Evolutionary conservation across 2,329 filamentous ascomycete genomes (phyloP).

Genomic region (Fusarium xyrophilum): DNA sequence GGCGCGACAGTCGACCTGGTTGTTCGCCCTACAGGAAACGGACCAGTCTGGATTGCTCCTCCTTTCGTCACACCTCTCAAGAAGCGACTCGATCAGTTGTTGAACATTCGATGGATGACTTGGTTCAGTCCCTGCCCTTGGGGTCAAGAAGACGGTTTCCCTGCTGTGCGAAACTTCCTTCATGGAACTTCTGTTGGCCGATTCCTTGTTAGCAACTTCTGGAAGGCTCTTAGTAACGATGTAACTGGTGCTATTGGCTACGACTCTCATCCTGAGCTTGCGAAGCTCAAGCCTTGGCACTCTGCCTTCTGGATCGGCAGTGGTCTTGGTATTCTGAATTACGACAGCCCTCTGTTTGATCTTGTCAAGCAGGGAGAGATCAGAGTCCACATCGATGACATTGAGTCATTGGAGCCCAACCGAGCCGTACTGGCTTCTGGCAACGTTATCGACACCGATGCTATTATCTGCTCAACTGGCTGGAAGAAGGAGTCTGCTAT

Average conservation of each 20-base stretch:
- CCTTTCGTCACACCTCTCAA: constrained; percentile 67
- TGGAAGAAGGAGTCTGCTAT: constrained; percentile 57
- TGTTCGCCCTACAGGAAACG: constrained; percentile 57
- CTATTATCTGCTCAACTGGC: constrained; percentile 59
- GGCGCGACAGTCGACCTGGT: constrained; percentile 59
- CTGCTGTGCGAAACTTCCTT: constrained; percentile 55
- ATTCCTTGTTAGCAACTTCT: constrained; percentile 57
- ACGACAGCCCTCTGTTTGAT: constrained; percentile 57
- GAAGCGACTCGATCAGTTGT: constrained; percentile 65
- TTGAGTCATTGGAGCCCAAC: constrained; percentile 49
- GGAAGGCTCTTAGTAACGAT: constrained; percentile 56
- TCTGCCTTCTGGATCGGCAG: constrained; percentile 57
- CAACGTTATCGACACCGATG: constrained; percentile 51
- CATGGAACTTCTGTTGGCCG: constrained; percentile 59
- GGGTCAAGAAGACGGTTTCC: constrained; percentile 62
- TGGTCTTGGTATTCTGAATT: constrained; percentile 62
- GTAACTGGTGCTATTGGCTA: constrained; percentile 55
- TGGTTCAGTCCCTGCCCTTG: constrained; percentile 73
- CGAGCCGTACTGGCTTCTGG: constrained; percentile 54
- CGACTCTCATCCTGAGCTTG: constrained; percentile 49
- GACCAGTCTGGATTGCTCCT: constrained; percentile 62
- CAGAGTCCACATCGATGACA: constrained; percentile 55
- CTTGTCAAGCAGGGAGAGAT: constrained; percentile 57
- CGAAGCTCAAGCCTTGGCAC: constrained; percentile 52
- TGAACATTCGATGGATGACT: constrained; percentile 60